phyloP scores from a whole-genome alignment of 73 alveolate species.

The Tetrahymena elliotti region DNA sequence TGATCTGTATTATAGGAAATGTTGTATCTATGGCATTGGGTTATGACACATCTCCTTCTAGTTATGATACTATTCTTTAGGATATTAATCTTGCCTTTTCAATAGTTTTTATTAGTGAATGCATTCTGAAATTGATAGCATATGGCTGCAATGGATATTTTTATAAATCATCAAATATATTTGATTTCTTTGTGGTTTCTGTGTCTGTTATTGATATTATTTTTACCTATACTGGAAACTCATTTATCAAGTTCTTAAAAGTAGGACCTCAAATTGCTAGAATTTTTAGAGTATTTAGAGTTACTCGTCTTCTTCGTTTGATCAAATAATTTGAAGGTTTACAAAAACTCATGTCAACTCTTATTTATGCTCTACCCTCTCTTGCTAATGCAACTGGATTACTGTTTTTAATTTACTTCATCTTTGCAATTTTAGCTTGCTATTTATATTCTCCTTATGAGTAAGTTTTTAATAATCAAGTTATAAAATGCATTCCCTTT shows the following conservation, averaged over 20 bases:
- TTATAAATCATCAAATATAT: constrained; percentile 62
- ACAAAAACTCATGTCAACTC: constrained; percentile 52
- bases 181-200: constrained; percentile 74
- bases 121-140: constrained; percentile 53
- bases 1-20: constrained; percentile 73
- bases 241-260: constrained; percentile 34
- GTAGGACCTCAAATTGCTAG: constrained; percentile 58
- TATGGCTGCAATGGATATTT: constrained; percentile 58
- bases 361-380: constrained; percentile 85
- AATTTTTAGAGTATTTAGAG: constrained; percentile 57
- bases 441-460: constrained; percentile 51
- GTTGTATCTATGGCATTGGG: constrained; percentile 70
- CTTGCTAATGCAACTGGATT: constrained; percentile 80
- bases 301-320: constrained; percentile 60
- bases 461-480: background rate
- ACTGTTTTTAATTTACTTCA: constrained; percentile 75
- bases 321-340: constrained; percentile 59
- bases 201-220: constrained; percentile 60
- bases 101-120: constrained; percentile 52
- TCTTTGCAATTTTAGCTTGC: constrained; percentile 88
- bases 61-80: constrained; percentile 32
- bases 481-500: no score
- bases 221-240: constrained; percentile 52
- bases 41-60: constrained; percentile 46
- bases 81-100: constrained; percentile 35